Base-by-base conservation (phyloP, 805 yeast genomes). In the Ogataea parapolymorpha region DNA sequence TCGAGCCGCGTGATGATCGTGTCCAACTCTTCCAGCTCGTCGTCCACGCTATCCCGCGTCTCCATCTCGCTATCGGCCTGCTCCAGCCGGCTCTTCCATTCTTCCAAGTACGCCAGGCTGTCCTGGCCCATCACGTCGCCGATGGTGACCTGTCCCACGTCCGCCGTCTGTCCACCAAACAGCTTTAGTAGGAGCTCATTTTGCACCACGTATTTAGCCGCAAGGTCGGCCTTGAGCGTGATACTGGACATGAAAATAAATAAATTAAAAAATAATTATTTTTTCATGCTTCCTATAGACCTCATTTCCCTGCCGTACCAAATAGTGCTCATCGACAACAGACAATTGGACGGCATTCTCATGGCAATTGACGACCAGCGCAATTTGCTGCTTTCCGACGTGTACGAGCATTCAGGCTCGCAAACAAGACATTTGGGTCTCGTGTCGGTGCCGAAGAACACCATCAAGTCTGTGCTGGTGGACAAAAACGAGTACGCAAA, bases 381-480 rank as follows among this genome's bases (percentile, higher is more conserved):
- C 14, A 72, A 72, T 41, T 37, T 71, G 5, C 52, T 72, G 14
- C 45, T 72, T 16, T 65, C 73, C 27, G 63, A 66, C 41, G 72
- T 65, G 8, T 46, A 44, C 10, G 77, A 72, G 23, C 29, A 36
- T 1, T 45, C 44, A 12, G 52, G 47, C 11, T 31, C 33, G 8
- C 46, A 47, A 12, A 37, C 44, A 20, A 61, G 82, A 46, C 67
- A 66, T 32, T 50, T 76, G 29, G 82, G 82, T 0, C 54, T 77
- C 8, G 79, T 77, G n/a, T 75, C 81, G 48, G 68, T 77, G 3
- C 80, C 79, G 1, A 59, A 64, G 37, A 47, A 50, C 1, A 61
- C 75, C 4, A 68, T 76, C 2, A 36, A 42, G 2, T 54, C 56
- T 15, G 54, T 65, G 2, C 55, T 49, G 18, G 48, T 68, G 10